Percentiles rank a stretch among this genome's conserved stretches.
Evolutionary conservation across 495 filamentous ascomycete species (phyloP).

Genomic region (Talaromyces proteolyticus): DNA sequence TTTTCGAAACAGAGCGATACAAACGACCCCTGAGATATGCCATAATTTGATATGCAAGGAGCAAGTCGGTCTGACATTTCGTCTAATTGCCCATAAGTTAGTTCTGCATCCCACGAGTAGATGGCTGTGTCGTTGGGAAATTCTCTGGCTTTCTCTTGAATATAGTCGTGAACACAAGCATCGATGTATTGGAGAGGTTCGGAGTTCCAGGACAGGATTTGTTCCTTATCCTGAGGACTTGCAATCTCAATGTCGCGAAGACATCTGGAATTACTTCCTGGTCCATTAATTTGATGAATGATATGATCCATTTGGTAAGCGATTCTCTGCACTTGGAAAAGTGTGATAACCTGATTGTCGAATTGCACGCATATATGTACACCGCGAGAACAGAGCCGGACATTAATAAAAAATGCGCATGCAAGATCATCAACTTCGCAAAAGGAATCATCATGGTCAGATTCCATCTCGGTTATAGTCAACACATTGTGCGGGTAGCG

Average conservation of each 20-base stretch:
- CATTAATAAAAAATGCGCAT: no score
- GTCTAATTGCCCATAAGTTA: constrained; percentile 29
- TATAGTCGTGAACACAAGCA: constrained; percentile 19
- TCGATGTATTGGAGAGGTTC: constrained; percentile 15
- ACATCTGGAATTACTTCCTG: no score
- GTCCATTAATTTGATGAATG: no score
- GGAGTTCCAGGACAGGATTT: constrained; percentile 26
- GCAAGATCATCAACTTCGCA: no score
- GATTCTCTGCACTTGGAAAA: no score
- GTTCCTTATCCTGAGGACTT: constrained; percentile 7
- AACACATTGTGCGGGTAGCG: no score
- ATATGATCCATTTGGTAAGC: no score
- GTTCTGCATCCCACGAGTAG: constrained; percentile 19
- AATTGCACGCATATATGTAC: no score
- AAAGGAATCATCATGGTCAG: no score
- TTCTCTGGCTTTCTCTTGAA: constrained; percentile 5
- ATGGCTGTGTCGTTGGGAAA: background rate
- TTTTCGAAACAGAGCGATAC: constrained; percentile 53
- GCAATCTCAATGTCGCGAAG: constrained; percentile 9
- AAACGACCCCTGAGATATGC: constrained; percentile 27
- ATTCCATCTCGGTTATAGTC: no score
- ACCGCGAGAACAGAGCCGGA: no score
- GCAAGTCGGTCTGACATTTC: constrained; percentile 18
- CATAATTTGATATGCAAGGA: constrained; percentile 11
- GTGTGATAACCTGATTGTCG: no score